Evolutionary conservation across 306 rosid species (phyloP), one percentile per base, ranked within the genome.

Genomic region (Acacia confusa): DNA sequence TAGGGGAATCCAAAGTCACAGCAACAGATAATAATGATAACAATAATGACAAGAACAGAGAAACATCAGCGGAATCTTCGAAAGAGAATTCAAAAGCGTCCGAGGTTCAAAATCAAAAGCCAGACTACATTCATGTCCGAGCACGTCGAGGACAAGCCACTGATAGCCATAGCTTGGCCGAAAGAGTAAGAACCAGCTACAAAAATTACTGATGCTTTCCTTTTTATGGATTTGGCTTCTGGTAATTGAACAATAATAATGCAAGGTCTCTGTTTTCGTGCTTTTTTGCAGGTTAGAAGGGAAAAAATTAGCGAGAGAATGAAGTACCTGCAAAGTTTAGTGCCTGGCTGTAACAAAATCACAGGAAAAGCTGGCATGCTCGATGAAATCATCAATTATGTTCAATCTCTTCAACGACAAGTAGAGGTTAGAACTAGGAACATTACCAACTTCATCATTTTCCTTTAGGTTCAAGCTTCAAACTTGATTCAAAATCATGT

Each of bases 121-220:
- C 87, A 4, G 98, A 91, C 72, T 94, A 91, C 88, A 94, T 94
- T 80, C 98, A 94, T 78, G 98, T 94, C 60, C 86, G 98, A 48
- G 97, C 98, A 1, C 92, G 98, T 34, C 95, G 97, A 9, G 98
- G 97, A 28, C 98, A 94, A 87, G 98, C 98, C 79, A 94, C 98
- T 19, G 98, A 94, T 84, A 94, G 97, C 83, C 98, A 94, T 64
- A 94, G 98, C 88, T 79, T 94, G 84, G 98, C 98, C 3, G 98
- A 94, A 85, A 88, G 98, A 84, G 98, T 94, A 81, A 89, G 95
- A 64, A 44, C 14, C n/a, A 38, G 19, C 55, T 2, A 19, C 11
- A 63, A 47, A 12, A 17, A 9, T 9, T 9, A 28, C 53, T 20
- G n/a, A 61, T 27, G 9, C 6, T 27, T 13, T 0, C 9, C 9